A percentile compares a stretch with the other conserved stretches of the same genome.
phyloP scores from a whole-genome alignment of 2,329 filamentous ascomycete species.

The Trichoderma citrinoviride region DNA sequence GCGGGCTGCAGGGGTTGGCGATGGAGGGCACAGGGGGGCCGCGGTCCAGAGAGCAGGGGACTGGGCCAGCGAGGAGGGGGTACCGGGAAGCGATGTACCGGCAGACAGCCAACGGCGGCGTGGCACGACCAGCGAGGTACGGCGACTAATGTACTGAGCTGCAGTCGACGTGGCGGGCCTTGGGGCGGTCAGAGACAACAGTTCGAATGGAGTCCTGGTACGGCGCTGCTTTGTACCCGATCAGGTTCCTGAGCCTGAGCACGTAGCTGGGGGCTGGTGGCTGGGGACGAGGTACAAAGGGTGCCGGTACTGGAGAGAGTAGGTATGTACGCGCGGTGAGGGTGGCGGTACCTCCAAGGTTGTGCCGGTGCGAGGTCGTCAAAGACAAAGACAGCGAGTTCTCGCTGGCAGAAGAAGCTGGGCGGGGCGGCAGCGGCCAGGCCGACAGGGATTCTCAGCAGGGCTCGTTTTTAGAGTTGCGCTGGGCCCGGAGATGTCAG shows the following conservation, averaged over 20 bases:
- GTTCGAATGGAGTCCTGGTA: background rate
- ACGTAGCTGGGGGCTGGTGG: background rate
- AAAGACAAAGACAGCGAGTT: background rate
- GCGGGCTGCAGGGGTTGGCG: conserved; percentile 21
- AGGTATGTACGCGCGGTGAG: background rate
- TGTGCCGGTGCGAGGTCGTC: too few relatives aligned
- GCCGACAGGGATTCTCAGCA: conserved; percentile 27
- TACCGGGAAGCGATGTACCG: conserved; percentile 14
- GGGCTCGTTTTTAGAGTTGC: conserved; percentile 27
- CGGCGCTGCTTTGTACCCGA: too few relatives aligned
- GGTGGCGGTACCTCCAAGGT: conserved; percentile 18
- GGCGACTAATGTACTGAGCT: conserved; percentile 7
- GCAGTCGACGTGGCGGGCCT: conserved; percentile 17
- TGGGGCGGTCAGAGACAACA: conserved; percentile 16
- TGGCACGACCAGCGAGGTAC: conserved; percentile 5
- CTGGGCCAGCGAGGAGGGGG: background rate
- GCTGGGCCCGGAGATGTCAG: background rate
- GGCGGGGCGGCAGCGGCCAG: conserved; percentile 26
- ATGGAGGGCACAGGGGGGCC: conserved; percentile 1
- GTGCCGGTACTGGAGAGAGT: too few relatives aligned
- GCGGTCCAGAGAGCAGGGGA: background rate
- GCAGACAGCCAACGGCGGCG: conserved; percentile 2
- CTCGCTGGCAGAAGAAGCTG: background rate
- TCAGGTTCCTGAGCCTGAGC: background rate
- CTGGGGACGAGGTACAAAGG: background rate